Base-by-base conservation (phyloP, 1,284 basidiomycete species). In the Cutaneotrichosporon dermatis region DNA sequence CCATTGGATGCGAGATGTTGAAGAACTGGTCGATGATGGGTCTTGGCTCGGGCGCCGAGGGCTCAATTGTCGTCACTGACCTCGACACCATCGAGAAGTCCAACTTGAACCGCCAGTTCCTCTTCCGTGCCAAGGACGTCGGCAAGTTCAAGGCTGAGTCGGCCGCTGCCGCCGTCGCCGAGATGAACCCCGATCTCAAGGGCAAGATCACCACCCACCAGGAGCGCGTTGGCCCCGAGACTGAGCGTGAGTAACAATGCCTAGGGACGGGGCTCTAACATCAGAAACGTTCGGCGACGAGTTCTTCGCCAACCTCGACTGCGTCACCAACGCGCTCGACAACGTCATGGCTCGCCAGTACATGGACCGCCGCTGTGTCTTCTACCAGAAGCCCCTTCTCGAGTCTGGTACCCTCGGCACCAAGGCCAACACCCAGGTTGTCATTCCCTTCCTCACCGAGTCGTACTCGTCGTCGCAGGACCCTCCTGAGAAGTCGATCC, bases 21-120 rank as follows among this genome's bases (percentile, higher is more conserved):
- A 99, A 99, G 83, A 99, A 99, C 79, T 99, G 96, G 96, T 89
- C 90, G 70, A 93, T 99, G 92, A 97, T 99, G 85, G 96, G 96
- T 66, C 82, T 99, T 51, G 95, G 86, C 11, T 84, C 88, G 44
- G 92, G 90, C 3, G 82, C 86, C 12, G 81, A 87, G 55, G 96
- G 92, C 25, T 80, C 84, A 57, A 92, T 99, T 63, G 87, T 94
- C 72, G 92, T 99, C 55, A 99, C 96, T 12, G 96, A 99, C 77
- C 81, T 99, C 73, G 96, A 99, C 79, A 97, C 94, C 36, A 99
- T 99, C 74, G 96, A 99, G 82, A 99, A 99, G 85, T 92, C 89
- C 71, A 99, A 99, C 78, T 79, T 99, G 63, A 99, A 99, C 80
- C 83, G 96, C 60, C 96, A 99, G 77, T 99, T 99, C 85, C 82